phyloP scores from a whole-genome alignment of 345 rosid genomes.

The Sonneratia caseolaris region DNA sequence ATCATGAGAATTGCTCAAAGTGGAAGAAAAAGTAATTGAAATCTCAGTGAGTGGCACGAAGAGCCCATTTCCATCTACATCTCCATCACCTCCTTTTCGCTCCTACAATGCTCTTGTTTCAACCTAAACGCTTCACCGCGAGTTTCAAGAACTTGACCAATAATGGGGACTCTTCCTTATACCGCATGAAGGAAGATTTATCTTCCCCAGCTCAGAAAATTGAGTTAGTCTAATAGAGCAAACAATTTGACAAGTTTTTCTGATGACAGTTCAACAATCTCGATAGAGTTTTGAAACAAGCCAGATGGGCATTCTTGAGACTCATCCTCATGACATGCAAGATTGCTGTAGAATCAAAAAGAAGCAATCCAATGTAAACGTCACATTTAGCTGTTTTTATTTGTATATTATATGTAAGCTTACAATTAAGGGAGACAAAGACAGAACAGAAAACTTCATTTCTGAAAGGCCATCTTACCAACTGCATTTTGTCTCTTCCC shows the following conservation, averaged over 20 bases:
- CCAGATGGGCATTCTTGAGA: background rate
- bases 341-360: background rate
- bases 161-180: background rate
- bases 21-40: background rate
- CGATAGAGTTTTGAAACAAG: background rate
- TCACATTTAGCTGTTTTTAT: background rate
- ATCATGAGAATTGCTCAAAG: conserved; percentile 4
- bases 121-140: background rate
- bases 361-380: background rate
- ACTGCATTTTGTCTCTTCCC: conserved; percentile 2
- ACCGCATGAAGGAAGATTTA: background rate
- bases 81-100: background rate
- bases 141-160: background rate
- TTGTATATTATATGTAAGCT: background rate
- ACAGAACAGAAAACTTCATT: conserved; percentile 16
- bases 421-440: background rate
- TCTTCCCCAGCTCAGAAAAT: background rate
- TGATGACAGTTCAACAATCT: background rate
- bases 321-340: background rate
- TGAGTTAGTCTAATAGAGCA: background rate
- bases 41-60: background rate
- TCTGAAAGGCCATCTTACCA: conserved; percentile 5
- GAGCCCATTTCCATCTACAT: background rate
- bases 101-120: background rate
- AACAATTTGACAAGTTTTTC: background rate